Base-by-base conservation (phyloP, 2,329 filamentous ascomycete genomes). In the Colletotrichum sp. region DNA sequence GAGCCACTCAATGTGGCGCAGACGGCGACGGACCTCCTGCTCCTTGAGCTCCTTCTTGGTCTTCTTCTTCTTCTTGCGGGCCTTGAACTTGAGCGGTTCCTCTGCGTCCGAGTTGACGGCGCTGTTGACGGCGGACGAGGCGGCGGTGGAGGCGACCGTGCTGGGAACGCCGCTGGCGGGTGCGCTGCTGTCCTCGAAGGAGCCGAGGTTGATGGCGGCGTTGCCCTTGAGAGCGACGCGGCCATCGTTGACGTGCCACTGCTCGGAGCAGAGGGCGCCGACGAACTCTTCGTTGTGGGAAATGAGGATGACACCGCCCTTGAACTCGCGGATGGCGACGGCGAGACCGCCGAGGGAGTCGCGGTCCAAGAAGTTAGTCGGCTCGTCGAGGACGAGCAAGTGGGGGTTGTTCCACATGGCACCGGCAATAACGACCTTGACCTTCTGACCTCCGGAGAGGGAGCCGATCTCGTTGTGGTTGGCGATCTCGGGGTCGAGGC, bases 351-450 rank as follows among this genome's bases (percentile, higher is more conserved):
- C 97, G 22, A 99, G 93, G 18, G 96, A 98, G 87, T 99, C 97
- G 80, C 97, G 96, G 83, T 99, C 97, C 89, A 99, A 93, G 91
- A 98, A 99, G 89, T 99, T 99, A 84, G 97, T 98, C 74, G 97
- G 97, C 87, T 99, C 96, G 90, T 99, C 97, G 28, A 99, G 93
- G 65, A 99, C 97, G 77, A 99, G 92, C 81, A 99, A 88, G 88
- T 99, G 97, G 1, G 97, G 97, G 89, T 98, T 98, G 88, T 98
- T 98, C 96, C 96, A 98, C 95, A 98, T 97, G 80, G 96, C 95
- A 81, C 95, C 95, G 5, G 95, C 97, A 80, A 99, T 93, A 78
- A 99, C 97, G 64, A 99, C 97, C 91, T 99, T 99, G 88, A 99
- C 97, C 87, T 98, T 98, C 84, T 99, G 97, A 16, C 97, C 97